Conservation (phyloP, 1,284 basidiomycete species). For the Sporisorium graminicola region DNA sequence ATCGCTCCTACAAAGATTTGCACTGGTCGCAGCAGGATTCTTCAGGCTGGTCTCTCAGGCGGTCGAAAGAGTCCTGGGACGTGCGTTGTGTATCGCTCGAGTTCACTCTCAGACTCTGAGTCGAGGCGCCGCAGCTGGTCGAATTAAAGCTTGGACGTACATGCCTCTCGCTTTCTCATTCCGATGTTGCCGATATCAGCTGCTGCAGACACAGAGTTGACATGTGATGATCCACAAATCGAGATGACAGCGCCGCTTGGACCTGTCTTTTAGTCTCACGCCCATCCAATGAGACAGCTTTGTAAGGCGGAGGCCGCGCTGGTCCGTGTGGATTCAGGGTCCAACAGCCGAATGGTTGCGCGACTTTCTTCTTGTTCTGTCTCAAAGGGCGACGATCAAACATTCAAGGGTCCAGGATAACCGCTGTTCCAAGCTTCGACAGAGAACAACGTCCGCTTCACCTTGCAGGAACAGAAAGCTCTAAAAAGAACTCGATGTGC, state of each 20-base stretch:
- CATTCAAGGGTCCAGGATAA: constrained; percentile 3
- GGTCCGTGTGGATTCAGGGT: neutral
- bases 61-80: too few relatives aligned
- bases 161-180: neutral
- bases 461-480: constrained; percentile 4
- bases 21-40: too few relatives aligned
- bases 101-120: neutral
- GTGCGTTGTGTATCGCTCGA: neutral
- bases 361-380: neutral
- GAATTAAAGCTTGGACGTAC: neutral
- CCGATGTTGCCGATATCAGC: neutral
- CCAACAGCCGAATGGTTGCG: neutral
- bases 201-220: neutral
- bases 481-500: neutral
- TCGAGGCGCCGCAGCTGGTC: neutral
- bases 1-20: neutral
- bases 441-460: too few relatives aligned
- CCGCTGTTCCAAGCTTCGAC: too few relatives aligned
- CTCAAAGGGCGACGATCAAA: neutral
- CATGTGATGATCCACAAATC: neutral
- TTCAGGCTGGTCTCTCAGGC: too few relatives aligned
- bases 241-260: neutral
- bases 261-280: neutral
- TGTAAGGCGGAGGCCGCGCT: too few relatives aligned
- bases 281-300: neutral